A percentile compares a stretch with the other conserved stretches of the same genome.
Conservation (phyloP, 768 basidiomycete species). For the Amanita exitialis region DNA sequence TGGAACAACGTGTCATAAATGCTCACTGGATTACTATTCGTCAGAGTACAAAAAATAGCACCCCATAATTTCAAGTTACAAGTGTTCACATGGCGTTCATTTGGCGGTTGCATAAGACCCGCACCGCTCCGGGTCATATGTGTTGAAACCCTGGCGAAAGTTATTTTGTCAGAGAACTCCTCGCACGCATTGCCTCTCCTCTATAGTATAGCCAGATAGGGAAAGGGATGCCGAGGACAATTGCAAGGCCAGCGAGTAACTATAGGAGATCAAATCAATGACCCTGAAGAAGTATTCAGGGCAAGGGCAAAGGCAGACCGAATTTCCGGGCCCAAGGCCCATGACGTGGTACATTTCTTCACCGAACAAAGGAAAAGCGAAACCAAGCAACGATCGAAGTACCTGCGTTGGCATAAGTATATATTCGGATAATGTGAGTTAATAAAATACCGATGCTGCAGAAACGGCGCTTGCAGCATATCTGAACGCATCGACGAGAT, state of each 20-base stretch:
- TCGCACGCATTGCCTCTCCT: conserved; percentile 37
- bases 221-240: conserved; percentile 60
- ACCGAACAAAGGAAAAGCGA: conserved; percentile 39
- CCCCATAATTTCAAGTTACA: too few relatives aligned
- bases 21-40: too few relatives aligned
- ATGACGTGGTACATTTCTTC: conserved; percentile 52
- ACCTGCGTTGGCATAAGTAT: conserved; percentile 17
- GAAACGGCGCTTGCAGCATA: conserved; percentile 64
- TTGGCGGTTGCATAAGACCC: too few relatives aligned
- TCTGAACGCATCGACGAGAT: conserved; percentile 62
- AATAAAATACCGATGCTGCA: conserved; percentile 41
- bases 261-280: conserved; percentile 15
- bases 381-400: conserved; percentile 37
- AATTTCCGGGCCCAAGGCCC: conserved; percentile 60
- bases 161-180: conserved; percentile 19
- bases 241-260: conserved; percentile 46
- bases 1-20: too few relatives aligned
- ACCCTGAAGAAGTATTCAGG: not conserved
- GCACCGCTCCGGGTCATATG: too few relatives aligned
- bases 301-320: conserved; percentile 20
- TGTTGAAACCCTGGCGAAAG: too few relatives aligned
- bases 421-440: not conserved
- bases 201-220: conserved; percentile 63
- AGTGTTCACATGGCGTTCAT: too few relatives aligned
- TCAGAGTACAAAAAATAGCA: too few relatives aligned